Evolutionary conservation across 257 asterid genomes (phyloP).

Genomic region (Forsythia viridissima): DNA sequence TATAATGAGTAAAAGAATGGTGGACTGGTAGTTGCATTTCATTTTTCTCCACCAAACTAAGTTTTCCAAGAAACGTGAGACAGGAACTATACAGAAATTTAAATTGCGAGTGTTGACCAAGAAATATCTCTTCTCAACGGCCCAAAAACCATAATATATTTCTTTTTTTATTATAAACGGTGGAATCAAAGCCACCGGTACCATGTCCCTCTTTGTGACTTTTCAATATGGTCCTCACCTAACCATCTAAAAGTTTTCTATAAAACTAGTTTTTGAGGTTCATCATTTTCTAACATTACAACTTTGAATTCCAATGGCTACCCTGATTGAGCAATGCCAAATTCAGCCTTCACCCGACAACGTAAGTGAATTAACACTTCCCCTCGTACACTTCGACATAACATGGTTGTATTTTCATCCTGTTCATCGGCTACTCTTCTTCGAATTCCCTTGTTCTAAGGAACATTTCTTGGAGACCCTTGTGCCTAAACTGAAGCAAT

Average conservation of each 20-base stretch:
- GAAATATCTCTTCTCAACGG: neutral
- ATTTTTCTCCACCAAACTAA: neutral
- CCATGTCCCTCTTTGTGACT: neutral
- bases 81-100: too few relatives aligned
- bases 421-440: slow-evolving; percentile 31
- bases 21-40: neutral
- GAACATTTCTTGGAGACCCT: slow-evolving; percentile 25
- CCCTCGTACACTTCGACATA: slow-evolving; percentile 39
- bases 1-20: neutral
- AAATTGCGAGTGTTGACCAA: too few relatives aligned
- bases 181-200: too few relatives aligned
- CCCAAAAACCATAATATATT: neutral
- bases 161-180: too few relatives aligned
- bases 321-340: slow-evolving; percentile 13
- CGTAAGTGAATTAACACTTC: slow-evolving; percentile 19
- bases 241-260: neutral
- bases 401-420: slow-evolving; percentile 25
- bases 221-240: neutral
- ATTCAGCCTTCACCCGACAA: slow-evolving; percentile 22
- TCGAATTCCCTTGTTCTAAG: slow-evolving; percentile 19
- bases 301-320: slow-evolving; percentile 4
- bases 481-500: slow-evolving; percentile 28
- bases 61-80: neutral
- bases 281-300: neutral
- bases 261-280: neutral